A percentile compares a stretch with the other conserved stretches of the same genome.
Conservation (phyloP, 805 yeast species). For the Clavispora vitiphila region DNA sequence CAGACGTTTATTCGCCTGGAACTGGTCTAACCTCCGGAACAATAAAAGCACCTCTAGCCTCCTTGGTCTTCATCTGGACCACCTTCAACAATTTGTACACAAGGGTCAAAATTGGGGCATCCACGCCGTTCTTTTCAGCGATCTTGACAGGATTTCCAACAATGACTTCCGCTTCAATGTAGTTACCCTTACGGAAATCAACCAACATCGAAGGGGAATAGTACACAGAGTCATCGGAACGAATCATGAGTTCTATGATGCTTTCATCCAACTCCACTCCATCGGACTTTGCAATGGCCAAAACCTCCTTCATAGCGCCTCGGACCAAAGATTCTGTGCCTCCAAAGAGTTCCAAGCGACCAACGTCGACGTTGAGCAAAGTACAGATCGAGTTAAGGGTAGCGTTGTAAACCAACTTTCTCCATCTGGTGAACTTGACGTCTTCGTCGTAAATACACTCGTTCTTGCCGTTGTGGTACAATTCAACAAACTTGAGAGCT, state of each 20-base stretch:
- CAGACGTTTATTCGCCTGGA: neutral
- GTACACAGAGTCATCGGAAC: conserved; percentile 27
- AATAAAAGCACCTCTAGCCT: conserved; percentile 17
- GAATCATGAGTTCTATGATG: conserved; percentile 18
- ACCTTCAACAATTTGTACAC: conserved; percentile 20
- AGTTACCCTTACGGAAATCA: conserved; percentile 32
- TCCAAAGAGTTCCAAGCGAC: conserved; percentile 32
- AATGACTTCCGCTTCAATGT: conserved; percentile 36
- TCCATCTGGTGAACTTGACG: conserved; percentile 54
- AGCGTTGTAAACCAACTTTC: conserved; percentile 66
- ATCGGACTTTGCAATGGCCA: conserved; percentile 22
- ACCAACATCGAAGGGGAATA: conserved; percentile 40
- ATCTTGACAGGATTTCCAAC: conserved; percentile 36
- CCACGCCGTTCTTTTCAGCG: conserved; percentile 34
- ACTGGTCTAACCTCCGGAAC: conserved; percentile 18
- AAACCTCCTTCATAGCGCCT: conserved; percentile 19
- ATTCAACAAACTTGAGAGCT: conserved; percentile 38
- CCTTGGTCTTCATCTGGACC: conserved; percentile 17
- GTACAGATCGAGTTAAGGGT: conserved; percentile 61
- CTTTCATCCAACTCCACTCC: conserved; percentile 18
- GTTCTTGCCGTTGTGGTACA: conserved; percentile 45
- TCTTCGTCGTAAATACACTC: conserved; percentile 36
- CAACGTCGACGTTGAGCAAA: conserved; percentile 54
- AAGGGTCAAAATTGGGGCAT: conserved; percentile 19
- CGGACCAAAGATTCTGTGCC: conserved; percentile 17